Evolutionary conservation across 2,329 filamentous ascomycete genomes (phyloP), one percentile per base, ranked within the genome.

Genomic region (Aspergillus sp.): DNA sequence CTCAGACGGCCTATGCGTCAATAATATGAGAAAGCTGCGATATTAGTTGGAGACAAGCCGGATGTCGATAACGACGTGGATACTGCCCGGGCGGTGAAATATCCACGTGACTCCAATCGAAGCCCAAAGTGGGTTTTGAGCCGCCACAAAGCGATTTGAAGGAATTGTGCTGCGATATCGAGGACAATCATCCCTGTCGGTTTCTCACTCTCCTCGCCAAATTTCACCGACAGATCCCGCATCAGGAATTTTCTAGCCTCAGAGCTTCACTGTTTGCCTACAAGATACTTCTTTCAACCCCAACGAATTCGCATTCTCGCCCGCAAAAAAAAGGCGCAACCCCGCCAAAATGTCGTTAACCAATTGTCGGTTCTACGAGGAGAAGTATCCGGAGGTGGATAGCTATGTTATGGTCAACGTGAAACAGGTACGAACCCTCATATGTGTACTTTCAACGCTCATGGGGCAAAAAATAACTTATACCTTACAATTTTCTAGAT

Each of bases 351-450:
- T 96, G 90, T 96, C 92, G 80, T 87, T 96, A 82, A 95, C 90
- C 76, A 96, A 96, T 82, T 96, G 90, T 80, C 91, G 92, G 72
- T 97, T 96, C 80, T 97, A 96, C 78, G 92, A 96, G 84, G 91
- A 96, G 82, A 96, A 96, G 80, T 97, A 89, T 73, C 92, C 92
- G 59, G 95, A 98, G 84, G 93, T 99, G 76, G 95, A 99, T 81
- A 96, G 91, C 84, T 98, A 97, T 80, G 96, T 99, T 75, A 99
- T 99, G 95, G 95, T 99, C 77, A 99, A 98, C 79, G 95, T 98
- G 71, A 96, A 96, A 86, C 92, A 96, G 88, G 90, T 93, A 75
- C 44, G 72, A 13, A 47, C 54, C 39, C 17, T 46, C 46, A 47
- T 20, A 6, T 17, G 39, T 22, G 13, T 51, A 8, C 54, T 49